Evolutionary conservation across 805 yeast genomes (phyloP).

Genomic region (Cyberlindnera maritima): DNA sequence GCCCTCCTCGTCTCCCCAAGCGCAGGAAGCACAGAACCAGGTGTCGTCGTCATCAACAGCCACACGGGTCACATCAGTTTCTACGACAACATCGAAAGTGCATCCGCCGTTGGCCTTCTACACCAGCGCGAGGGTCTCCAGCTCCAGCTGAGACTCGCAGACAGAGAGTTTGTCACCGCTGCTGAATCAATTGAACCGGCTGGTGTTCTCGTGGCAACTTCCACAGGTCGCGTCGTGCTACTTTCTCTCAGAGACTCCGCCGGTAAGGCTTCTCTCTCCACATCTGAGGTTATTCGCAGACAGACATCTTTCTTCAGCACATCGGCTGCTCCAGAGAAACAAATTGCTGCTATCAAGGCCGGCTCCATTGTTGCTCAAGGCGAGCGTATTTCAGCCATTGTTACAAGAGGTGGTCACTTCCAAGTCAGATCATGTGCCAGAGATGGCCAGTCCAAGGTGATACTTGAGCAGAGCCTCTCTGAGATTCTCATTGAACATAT

Average conservation of each 20-base stretch:
- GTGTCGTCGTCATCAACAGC: conserved; percentile 64
- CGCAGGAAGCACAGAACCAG: conserved; percentile 56
- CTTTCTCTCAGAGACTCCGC: conserved; percentile 62
- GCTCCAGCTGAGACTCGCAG: conserved; percentile 39
- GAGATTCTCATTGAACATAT: conserved; percentile 39
- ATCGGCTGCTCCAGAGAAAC: conserved; percentile 29
- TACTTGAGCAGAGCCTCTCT: conserved; percentile 35
- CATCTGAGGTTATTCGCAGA: conserved; percentile 27
- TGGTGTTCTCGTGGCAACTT: conserved; percentile 71
- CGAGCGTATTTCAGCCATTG: conserved; percentile 38
- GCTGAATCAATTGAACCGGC: conserved; percentile 68
- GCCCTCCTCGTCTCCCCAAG: conserved; percentile 60
- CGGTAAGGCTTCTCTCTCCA: conserved; percentile 52
- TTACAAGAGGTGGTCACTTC: conserved; percentile 44
- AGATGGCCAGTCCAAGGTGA: conserved; percentile 39
- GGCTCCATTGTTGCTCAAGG: conserved; percentile 54
- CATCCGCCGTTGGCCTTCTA: conserved; percentile 61
- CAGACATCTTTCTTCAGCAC: conserved; percentile 34
- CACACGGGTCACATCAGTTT: conserved; percentile 58
- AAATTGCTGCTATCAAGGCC: conserved; percentile 56
- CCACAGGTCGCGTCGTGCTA: conserved; percentile 61
- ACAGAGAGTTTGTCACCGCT: conserved; percentile 54
- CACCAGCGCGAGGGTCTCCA: conserved; percentile 36
- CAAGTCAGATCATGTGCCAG: conserved; percentile 48
- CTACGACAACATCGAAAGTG: conserved; percentile 72